Evolutionary conservation across 1,284 basidiomycete species (phyloP), one percentile per base, ranked within the genome.

Genomic region (Ceratobasidium sp.): DNA sequence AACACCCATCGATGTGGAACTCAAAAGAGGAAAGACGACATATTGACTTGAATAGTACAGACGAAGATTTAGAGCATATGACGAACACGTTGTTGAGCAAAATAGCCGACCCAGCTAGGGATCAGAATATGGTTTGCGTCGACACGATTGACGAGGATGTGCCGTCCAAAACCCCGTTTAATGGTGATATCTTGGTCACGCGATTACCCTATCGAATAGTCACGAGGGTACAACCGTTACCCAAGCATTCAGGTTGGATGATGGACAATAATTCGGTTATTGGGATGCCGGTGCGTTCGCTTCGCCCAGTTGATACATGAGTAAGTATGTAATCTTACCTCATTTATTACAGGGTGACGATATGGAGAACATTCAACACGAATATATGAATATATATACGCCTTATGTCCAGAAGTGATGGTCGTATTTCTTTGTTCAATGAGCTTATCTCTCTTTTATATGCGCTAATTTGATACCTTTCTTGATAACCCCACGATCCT

Each of bases 11-110:
- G 4, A 65, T 75, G 61, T 75, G 73, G 73, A 28, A 28, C 13
- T 54, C 73, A 3, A 40, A 50, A 6, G 50, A 75, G 10, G 73
- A 3, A 48, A 3, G 73, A 44, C 73, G 62, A 2, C 73, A 75
- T 46, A 42, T 65, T 33, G 73, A 75, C 44, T 42, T 65, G 50
- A 26, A 75, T 38, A 65, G 73, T 26, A 20, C 89, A 1, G 90
- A 91, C 80, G 85, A 87, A 23, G 83, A 90, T 75, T 90, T 92
- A 48, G 85, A 88, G 73, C 81, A 83, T 20, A 87, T 90, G 56
- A 89, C 92, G 81, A 91, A 93, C 77, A 91, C 61, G 33, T 26
- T 75, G 17, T 44, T 20, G 38, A 64, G 26, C 10, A 33, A 23
- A n/a, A 48, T 40, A 38, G 66, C 26, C 26, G 28, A 42, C 17